These are phyloP conservation scores for Ophiostoma sp. DNA, from an alignment of 2,329 filamentous ascomycete species.

Conservation along the genomic window DNA sequence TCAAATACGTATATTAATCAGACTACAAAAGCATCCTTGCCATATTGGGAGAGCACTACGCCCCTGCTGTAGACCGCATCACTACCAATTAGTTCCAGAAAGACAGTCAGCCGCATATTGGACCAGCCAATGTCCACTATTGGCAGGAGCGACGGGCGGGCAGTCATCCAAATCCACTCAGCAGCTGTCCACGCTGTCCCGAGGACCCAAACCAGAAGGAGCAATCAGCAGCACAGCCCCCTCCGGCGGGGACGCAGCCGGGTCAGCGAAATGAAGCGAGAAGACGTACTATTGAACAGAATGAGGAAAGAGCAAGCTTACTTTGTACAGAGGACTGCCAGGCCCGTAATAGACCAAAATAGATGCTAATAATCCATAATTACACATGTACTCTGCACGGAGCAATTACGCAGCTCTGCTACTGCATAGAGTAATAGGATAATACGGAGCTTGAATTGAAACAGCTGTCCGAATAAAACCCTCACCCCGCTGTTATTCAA, in stretches of 20 bases:
- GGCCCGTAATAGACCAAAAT: background rate
- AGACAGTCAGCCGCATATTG: background rate
- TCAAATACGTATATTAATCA: background rate
- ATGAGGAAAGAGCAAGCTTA: constrained; percentile 1
- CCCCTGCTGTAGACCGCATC: background rate
- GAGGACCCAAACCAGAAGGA: constrained; percentile 6
- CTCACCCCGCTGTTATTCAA: constrained; percentile 9
- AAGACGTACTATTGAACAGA: background rate
- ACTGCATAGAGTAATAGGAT: too few species aligned
- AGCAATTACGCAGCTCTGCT: constrained; percentile 7
- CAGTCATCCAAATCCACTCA: background rate
- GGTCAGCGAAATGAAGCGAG: constrained; percentile 7
- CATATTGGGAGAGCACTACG: background rate
- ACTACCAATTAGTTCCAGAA: too few species aligned
- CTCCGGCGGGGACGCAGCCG: constrained; percentile 5
- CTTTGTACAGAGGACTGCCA: background rate
- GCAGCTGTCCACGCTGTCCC: background rate
- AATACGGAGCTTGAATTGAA: background rate
- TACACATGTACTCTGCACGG: background rate
- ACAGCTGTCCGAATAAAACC: constrained; percentile 6
- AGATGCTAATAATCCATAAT: background rate
- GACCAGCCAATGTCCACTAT: background rate
- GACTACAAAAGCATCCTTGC: background rate
- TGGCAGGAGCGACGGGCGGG: background rate
- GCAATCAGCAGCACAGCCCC: constrained; percentile 16